A percentile compares a stretch with the other conserved stretches of the same genome.
Evolutionary conservation across 306 rosid species (phyloP).

Genomic region (Abrus precatorius): DNA sequence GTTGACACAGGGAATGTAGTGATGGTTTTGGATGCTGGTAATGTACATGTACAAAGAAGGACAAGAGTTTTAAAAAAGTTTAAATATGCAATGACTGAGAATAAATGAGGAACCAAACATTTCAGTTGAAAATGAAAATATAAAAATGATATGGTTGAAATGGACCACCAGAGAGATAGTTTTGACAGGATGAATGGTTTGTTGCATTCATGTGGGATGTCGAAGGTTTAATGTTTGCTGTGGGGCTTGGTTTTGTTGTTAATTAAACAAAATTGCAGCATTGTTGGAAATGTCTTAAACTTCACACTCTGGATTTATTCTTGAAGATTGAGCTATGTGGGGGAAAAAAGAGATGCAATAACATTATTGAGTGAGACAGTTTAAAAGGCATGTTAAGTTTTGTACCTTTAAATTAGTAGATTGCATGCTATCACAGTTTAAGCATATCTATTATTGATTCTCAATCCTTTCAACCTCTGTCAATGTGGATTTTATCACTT

Average conservation of each 20-base stretch:
- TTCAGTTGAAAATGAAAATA: not conserved
- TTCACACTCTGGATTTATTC: not conserved
- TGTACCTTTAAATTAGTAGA: not conserved
- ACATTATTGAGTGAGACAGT: not conserved
- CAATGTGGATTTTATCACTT: slow-evolving; percentile 10
- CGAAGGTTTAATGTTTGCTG: not conserved
- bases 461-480: slow-evolving; percentile 7
- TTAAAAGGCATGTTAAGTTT: slow-evolving; percentile 10
- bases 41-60: not conserved
- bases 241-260: not conserved
- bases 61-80: not conserved
- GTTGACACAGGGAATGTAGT: not conserved
- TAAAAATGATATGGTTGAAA: not conserved
- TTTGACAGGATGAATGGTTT: slow-evolving; percentile 6
- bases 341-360: not conserved
- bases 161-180: not conserved
- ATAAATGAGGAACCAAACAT: not conserved
- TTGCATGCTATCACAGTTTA: not conserved
- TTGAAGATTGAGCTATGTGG: not conserved
- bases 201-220: not conserved
- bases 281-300: not conserved
- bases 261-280: not conserved
- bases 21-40: not conserved
- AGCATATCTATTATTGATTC: not conserved
- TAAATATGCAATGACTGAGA: not conserved